These are phyloP conservation scores for Rubia occidens DNA, from an alignment of 305 asterid genomes.

Conservation along the genomic window DNA sequence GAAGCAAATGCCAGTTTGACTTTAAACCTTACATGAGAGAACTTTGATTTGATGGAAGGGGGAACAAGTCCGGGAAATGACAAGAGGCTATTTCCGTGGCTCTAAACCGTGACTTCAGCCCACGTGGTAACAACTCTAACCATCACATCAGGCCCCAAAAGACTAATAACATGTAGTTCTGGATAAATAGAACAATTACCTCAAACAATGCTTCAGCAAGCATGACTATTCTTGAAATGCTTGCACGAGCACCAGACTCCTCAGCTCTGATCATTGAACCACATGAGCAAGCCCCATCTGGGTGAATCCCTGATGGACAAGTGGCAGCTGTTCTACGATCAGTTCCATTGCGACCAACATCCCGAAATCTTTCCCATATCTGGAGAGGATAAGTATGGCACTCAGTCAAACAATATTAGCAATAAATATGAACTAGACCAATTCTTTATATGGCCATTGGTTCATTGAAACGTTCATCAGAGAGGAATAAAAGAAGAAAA, in stretches of 20 bases:
- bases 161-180: background rate
- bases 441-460: background rate
- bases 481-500: background rate
- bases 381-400: slow-evolving; percentile 23
- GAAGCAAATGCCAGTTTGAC: background rate
- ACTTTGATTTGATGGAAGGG: too few species aligned
- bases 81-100: background rate
- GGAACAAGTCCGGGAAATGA: background rate
- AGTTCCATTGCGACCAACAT: slow-evolving; percentile 31
- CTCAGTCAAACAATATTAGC: slow-evolving; percentile 3
- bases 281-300: slow-evolving; percentile 69
- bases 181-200: slow-evolving; percentile 34
- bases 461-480: background rate
- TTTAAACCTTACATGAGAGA: background rate
- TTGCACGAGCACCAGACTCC: slow-evolving; percentile 55
- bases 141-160: background rate
- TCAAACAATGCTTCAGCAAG: slow-evolving; percentile 94
- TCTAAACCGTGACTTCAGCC: background rate
- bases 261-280: slow-evolving; percentile 51
- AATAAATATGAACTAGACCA: background rate
- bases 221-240: slow-evolving; percentile 81
- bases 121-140: background rate
- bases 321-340: slow-evolving; percentile 35
- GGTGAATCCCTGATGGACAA: slow-evolving; percentile 74
- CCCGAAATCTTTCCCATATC: slow-evolving; percentile 65